Conservation (phyloP, 2,329 filamentous ascomycete species). For the Orbilia brochopaga region DNA sequence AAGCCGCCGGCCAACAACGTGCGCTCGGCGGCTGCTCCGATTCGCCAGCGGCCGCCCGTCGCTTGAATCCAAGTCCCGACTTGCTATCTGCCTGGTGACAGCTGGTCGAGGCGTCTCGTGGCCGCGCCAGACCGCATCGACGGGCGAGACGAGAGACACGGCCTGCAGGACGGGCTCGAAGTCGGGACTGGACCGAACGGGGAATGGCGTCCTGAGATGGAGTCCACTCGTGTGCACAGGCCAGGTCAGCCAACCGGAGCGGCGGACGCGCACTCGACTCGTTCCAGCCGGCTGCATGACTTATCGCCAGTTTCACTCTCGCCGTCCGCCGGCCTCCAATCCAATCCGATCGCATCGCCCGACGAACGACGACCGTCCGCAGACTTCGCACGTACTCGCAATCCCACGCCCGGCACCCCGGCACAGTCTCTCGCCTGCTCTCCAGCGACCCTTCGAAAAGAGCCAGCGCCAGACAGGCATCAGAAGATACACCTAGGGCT, state of each 20-base stretch:
- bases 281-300: background rate
- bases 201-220: background rate
- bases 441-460: background rate
- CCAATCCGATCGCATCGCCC: background rate
- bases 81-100: no score
- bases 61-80: background rate
- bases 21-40: conserved; percentile 39
- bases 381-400: no score
- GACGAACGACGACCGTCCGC: no score
- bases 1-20: conserved; percentile 15
- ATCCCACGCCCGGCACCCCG: no score
- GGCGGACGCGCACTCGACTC: background rate
- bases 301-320: background rate
- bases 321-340: background rate
- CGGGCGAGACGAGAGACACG: background rate
- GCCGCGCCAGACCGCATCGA: background rate
- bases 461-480: background rate
- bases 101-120: background rate
- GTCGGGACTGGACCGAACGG: no score
- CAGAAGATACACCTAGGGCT: background rate
- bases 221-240: no score
- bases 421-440: background rate
- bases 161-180: background rate
- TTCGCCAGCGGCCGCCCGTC: conserved; percentile 18
- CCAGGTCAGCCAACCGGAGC: background rate